phyloP scores from a whole-genome alignment of 208 protist genomes.

The Herpetomonas samuelpessoai region DNA sequence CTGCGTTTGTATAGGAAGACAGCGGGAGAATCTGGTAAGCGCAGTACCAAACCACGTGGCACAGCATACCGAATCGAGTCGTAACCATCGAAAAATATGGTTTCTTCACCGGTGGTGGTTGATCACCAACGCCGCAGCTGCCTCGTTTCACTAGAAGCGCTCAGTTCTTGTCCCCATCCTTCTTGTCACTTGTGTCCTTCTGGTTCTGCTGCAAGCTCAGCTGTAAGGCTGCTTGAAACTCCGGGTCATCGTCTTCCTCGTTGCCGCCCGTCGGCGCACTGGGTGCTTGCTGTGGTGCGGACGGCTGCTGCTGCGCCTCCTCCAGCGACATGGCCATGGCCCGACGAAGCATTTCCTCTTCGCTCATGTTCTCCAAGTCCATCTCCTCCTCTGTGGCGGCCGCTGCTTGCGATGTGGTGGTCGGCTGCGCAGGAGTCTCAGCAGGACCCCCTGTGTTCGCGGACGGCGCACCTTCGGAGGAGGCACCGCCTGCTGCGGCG shows the following conservation, averaged over 20 bases:
- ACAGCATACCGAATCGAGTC: too few species aligned
- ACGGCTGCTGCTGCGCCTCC: conserved; percentile 26
- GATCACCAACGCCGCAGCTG: too few species aligned
- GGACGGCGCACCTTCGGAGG: too few species aligned
- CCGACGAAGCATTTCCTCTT: conserved; percentile 82
- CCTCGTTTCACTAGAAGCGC: too few species aligned
- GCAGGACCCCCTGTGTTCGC: neutral
- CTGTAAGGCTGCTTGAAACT: conserved; percentile 32
- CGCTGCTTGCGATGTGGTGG: neutral
- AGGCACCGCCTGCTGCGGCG: conserved; percentile 9
- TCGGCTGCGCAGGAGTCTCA: conserved; percentile 2
- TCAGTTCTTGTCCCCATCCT: too few species aligned
- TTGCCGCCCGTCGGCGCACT: conserved; percentile 10
- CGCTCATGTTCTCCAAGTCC: conserved; percentile 62
- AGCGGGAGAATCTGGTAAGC: too few species aligned
- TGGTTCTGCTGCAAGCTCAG: too few species aligned
- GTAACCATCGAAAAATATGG: too few species aligned
- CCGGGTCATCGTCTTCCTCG: conserved; percentile 28
- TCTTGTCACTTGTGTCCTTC: neutral
- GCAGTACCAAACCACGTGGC: too few species aligned
- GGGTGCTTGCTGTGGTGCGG: neutral
- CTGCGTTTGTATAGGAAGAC: too few species aligned
- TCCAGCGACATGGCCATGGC: conserved; percentile 82
- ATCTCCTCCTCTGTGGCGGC: conserved; percentile 8
- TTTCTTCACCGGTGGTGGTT: too few species aligned